Evolutionary conservation across 176 grass and related monocot genomes (phyloP), one percentile per base, ranked within the genome.

Genomic region (Cenchrus americanus): DNA sequence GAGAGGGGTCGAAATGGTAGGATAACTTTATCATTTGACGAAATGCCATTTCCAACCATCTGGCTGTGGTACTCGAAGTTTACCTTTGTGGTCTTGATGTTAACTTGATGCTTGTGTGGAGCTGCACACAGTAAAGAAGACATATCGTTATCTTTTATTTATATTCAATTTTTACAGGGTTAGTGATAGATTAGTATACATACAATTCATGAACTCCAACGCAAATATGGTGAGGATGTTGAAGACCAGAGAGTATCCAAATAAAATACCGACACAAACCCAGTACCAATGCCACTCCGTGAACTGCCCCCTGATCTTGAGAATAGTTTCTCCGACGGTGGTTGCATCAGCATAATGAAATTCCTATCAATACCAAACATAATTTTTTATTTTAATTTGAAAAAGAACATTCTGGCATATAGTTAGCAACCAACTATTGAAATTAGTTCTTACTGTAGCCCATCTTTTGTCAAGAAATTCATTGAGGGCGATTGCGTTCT

Each of bases 201-300:
- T 89, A 97, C 95, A 81, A 12, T 88, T 91, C 69, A 95, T 88
- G 80, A 91, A 82, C 78, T 91, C 79, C 49, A 98, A 78, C 47
- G 95, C 92, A 79, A 94, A 93, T 75, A 93, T 84, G 69, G 87
- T 93, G 79, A 98, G 77, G 80, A 98, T 92, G 67, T 98, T 98
- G 85, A 95, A 93, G 70, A 88, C 67, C 44, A 98, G 21, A 6
- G 92, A 85, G 76, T 92, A 98, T 70, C 87, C 87, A 67, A 95
- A 82, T 82, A 98, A 88, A 78, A 84, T 68, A 53, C 71, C 26
- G 11, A 94, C 84, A 69, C 84, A 95, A 88, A 91, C 88, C 95
- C 95, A 98, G 54, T 93, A 98, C 92, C 95, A 98, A 62, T 91
- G 82, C 88, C 88, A 98, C 76, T 93, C 79, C 24, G 84, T 98